These are phyloP conservation scores for Bombardia bombarda DNA, from an alignment of 495 filamentous ascomycete genomes.

Conservation along the genomic window DNA sequence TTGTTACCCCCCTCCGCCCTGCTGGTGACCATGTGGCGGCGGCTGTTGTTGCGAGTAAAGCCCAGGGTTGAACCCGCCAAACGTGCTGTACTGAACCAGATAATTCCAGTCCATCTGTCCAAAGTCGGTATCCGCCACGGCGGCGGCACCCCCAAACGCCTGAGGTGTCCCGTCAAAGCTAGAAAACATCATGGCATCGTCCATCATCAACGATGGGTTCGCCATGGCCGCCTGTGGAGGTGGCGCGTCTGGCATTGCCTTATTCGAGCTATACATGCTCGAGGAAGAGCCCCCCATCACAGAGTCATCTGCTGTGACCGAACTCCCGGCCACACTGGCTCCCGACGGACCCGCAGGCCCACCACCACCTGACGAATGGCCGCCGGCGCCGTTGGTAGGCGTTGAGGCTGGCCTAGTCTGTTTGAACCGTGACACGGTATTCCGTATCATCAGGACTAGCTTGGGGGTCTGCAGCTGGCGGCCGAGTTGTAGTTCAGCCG, in stretches of 20 bases:
- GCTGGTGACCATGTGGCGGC: not conserved
- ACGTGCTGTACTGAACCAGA: constrained; percentile 28
- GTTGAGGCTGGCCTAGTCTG: constrained; percentile 10
- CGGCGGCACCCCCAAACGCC: constrained; percentile 12
- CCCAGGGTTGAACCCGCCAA: constrained; percentile 25
- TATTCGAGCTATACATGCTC: constrained; percentile 11
- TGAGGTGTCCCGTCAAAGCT: constrained; percentile 13
- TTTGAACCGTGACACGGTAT: constrained; percentile 16
- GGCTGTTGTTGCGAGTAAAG: constrained; percentile 5
- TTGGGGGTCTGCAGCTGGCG: constrained; percentile 30
- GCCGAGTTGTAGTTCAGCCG: constrained; percentile 34
- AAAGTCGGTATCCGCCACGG: constrained; percentile 30
- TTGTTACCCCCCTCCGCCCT: not conserved
- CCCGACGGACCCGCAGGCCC: not conserved
- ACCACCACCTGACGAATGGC: not conserved
- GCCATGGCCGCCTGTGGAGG: constrained; percentile 10
- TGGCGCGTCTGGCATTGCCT: constrained; percentile 6
- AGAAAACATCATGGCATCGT: constrained; percentile 21
- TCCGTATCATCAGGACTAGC: constrained; percentile 32
- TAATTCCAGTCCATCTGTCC: constrained; percentile 39
- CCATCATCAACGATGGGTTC: constrained; percentile 12
- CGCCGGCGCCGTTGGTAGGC: not conserved
- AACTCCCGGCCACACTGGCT: not conserved
- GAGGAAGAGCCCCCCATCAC: not conserved
- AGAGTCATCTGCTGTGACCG: not conserved